Evolutionary conservation across 2,329 filamentous ascomycete species (phyloP), one percentile per base, ranked within the genome.

Genomic region (Curvularia sp.): DNA sequence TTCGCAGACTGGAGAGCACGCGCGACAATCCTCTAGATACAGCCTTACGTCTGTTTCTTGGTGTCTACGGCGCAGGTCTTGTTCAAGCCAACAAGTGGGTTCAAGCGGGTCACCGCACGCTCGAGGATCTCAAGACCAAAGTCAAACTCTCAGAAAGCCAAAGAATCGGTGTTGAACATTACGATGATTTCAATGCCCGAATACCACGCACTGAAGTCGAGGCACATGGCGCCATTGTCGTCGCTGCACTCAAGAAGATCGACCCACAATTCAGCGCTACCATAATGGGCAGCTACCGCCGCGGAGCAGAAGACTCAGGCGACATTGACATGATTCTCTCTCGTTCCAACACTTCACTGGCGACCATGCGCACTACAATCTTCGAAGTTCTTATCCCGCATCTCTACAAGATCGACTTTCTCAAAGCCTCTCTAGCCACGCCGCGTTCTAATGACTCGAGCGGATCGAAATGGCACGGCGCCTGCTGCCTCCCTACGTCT

Each of bases 251-350:
- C 0, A 77, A 79, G 5, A 70, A 73, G 7, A 80, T 93, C 23
- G 91, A 96, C 69, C 73, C 81, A 0, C 73, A 76, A 0, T 86
- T 93, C 55, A 82, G 92, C 73, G 79, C 92, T 56, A 90, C 92
- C 47, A 84, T 96, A 47, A 88, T 89, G 45, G 94, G 94, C 0
- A 96, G 91, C 57, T 97, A 96, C 73, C 87, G 94, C 23, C 87
- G 94, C 28, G 93, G 94, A 18, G 86, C 91, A 3, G 76, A 83
- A 28, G 84, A 84, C 50, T 95, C 88, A 6, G 87, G 91, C 3
- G 94, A 97, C 72, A 89, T 97, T 55, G 94, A 97, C 74, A 82
- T 94, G 39, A 86, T 98, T 59, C 84, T 97, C 61, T 96, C 91
- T 1, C 89, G 89, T 69, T 80, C 83, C 0, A 81, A 82, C 0